phyloP scores from a whole-genome alignment of 1,284 basidiomycete species.

The Cystobasidiaceae sp. region DNA sequence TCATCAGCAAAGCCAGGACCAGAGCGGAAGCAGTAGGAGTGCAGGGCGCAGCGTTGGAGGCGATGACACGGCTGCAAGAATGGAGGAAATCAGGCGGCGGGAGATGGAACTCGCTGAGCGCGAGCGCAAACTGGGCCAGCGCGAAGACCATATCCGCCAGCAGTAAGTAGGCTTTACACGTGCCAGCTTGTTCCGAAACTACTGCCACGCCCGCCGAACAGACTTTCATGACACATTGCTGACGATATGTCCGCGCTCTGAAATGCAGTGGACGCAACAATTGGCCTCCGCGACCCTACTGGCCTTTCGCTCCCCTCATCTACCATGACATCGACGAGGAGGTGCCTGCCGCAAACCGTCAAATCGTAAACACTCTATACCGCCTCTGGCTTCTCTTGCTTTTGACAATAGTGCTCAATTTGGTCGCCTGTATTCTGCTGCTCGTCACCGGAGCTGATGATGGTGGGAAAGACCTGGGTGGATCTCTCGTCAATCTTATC shows the following conservation, averaged over 20 bases:
- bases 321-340: constrained; percentile 87
- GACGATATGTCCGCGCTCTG: neutral
- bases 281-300: constrained; percentile 59
- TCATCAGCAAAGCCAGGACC: constrained; percentile 17
- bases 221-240: too few relatives aligned
- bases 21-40: neutral
- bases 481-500: constrained; percentile 63
- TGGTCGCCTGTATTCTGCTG: constrained; percentile 83
- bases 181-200: too few relatives aligned
- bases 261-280: constrained; percentile 69
- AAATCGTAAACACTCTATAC: constrained; percentile 76
- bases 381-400: constrained; percentile 52
- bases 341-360: constrained; percentile 73
- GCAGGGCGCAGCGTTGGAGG: neutral
- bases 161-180: too few relatives aligned
- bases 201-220: too few relatives aligned
- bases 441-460: constrained; percentile 57
- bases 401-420: constrained; percentile 75
- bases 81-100: constrained; percentile 32
- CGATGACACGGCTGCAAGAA: constrained; percentile 31
- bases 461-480: constrained; percentile 24
- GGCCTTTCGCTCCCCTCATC: constrained; percentile 72
- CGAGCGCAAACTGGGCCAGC: constrained; percentile 20
- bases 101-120: constrained; percentile 31
- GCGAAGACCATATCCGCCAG: constrained; percentile 29